phyloP scores from a whole-genome alignment of 2,329 filamentous ascomycete genomes.

The Clarireedia monteithiana region DNA sequence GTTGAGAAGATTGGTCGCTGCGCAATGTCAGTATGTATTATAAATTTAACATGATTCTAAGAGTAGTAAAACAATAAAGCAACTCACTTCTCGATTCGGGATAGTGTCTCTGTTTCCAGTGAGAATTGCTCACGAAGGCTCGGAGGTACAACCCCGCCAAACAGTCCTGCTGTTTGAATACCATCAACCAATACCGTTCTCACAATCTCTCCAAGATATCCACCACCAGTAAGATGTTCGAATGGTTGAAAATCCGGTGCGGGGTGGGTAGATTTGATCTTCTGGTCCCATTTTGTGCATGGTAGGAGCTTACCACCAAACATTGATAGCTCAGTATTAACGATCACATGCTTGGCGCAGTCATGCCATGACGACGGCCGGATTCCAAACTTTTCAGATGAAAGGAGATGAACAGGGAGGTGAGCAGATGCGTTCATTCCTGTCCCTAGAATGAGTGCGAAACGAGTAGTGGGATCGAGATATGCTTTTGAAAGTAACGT shows the following conservation, averaged over 20 bases:
- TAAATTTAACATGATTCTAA: neutral
- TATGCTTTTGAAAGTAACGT: slow-evolving; percentile 56
- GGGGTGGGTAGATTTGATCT: slow-evolving; percentile 44
- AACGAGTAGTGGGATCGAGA: slow-evolving; percentile 47
- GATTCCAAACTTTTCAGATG: slow-evolving; percentile 46
- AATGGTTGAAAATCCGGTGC: slow-evolving; percentile 54
- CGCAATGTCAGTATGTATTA: slow-evolving; percentile 1
- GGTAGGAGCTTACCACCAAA: slow-evolving; percentile 53
- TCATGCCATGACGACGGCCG: slow-evolving; percentile 50
- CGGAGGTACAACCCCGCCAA: slow-evolving; percentile 49
- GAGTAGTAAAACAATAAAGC: neutral
- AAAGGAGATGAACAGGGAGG: slow-evolving; percentile 50
- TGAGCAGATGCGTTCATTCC: slow-evolving; percentile 60
- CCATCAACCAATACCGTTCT: slow-evolving; percentile 52
- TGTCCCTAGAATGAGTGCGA: slow-evolving; percentile 59
- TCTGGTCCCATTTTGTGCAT: slow-evolving; percentile 52
- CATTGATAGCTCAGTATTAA: slow-evolving; percentile 63
- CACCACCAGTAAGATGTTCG: slow-evolving; percentile 56
- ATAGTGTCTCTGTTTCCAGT: slow-evolving; percentile 53
- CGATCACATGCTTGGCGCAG: slow-evolving; percentile 52
- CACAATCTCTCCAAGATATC: slow-evolving; percentile 59
- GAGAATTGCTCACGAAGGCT: slow-evolving; percentile 47
- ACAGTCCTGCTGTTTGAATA: slow-evolving; percentile 43
- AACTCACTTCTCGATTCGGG: slow-evolving; percentile 44
- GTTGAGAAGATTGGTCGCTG: slow-evolving; percentile 19